Evolutionary conservation across 2,329 filamentous ascomycete genomes (phyloP).

Genomic region (Coleophoma eucalyptorum): DNA sequence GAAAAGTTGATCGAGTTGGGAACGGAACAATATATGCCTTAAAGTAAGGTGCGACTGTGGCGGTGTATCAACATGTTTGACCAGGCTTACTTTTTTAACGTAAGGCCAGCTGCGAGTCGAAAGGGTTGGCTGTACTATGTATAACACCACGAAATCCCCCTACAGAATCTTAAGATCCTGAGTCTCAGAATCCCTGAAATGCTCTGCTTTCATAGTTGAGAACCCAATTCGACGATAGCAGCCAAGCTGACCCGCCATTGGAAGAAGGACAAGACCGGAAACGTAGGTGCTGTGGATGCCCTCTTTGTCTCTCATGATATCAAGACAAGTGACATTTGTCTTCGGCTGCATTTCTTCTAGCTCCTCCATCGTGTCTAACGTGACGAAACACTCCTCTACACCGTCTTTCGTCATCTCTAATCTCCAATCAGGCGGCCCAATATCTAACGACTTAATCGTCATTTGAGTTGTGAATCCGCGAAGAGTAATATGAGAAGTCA

Average conservation of each 20-base stretch:
- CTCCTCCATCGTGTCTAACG: neutral
- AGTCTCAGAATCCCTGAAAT: neutral
- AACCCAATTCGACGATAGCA: neutral
- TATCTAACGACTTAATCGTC: no score
- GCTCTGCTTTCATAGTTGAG: neutral
- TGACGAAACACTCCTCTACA: neutral
- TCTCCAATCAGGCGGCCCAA: no score
- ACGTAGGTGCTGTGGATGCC: neutral
- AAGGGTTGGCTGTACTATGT: no score
- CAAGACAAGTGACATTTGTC: neutral
- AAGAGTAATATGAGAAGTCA: neutral
- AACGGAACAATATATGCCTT: no score
- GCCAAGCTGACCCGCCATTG: neutral
- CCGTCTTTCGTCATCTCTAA: neutral
- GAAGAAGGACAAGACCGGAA: neutral
- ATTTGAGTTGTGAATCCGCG: neutral
- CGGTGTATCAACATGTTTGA: no score
- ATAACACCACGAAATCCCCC: no score
- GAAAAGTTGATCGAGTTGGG: no score
- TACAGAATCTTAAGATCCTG: no score
- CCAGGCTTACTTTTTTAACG: no score
- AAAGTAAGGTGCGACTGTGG: no score
- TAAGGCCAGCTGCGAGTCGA: no score
- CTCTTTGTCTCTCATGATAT: neutral
- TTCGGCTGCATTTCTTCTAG: neutral